A percentile compares a stretch with the other conserved stretches of the same genome.
These are phyloP conservation scores for Chlamydomonas sphaeroides DNA, from an alignment of 139 green algal species.

Conservation along the genomic window DNA sequence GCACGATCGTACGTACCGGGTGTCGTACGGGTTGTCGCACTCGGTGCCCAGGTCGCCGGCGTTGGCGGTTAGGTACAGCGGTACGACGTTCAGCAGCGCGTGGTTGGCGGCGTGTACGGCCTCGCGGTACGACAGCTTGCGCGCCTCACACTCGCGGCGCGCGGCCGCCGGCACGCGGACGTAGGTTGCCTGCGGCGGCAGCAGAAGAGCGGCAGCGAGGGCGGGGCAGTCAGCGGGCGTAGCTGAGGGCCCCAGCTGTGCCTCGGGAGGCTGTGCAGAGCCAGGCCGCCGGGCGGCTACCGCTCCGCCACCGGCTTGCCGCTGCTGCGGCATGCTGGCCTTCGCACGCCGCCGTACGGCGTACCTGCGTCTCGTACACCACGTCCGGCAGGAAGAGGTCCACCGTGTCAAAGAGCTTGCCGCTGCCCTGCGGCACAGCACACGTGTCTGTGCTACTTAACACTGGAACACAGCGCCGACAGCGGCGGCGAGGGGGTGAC, in stretches of 20 bases:
- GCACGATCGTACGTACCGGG: slow-evolving; percentile 85
- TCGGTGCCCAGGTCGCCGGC: slow-evolving; percentile 47
- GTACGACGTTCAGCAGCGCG: slow-evolving; percentile 90
- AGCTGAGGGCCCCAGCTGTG: no score
- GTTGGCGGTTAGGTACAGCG: slow-evolving; percentile 80
- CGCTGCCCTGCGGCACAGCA: slow-evolving; percentile 54
- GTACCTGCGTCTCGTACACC: slow-evolving; percentile 83
- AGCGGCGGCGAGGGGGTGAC: no score
- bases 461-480: no score
- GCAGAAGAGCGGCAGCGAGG: background rate
- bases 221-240: no score
- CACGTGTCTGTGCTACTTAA: no score
- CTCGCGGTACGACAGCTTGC: slow-evolving; percentile 74
- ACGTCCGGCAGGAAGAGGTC: slow-evolving; percentile 91
- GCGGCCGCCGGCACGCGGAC: slow-evolving; percentile 79
- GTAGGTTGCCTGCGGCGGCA: slow-evolving; percentile 71
- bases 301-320: no score
- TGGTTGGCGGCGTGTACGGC: slow-evolving; percentile 90
- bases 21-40: slow-evolving; percentile 83
- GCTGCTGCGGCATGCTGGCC: no score
- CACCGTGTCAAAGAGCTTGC: slow-evolving; percentile 87
- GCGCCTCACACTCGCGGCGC: slow-evolving; percentile 41
- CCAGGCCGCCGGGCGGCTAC: no score
- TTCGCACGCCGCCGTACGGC: no score
- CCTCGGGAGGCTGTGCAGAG: no score